Percentiles rank a stretch among this genome's conserved stretches.
Evolutionary conservation across 441 rosid species (phyloP).

Genomic region (Isatis lusitanica): DNA sequence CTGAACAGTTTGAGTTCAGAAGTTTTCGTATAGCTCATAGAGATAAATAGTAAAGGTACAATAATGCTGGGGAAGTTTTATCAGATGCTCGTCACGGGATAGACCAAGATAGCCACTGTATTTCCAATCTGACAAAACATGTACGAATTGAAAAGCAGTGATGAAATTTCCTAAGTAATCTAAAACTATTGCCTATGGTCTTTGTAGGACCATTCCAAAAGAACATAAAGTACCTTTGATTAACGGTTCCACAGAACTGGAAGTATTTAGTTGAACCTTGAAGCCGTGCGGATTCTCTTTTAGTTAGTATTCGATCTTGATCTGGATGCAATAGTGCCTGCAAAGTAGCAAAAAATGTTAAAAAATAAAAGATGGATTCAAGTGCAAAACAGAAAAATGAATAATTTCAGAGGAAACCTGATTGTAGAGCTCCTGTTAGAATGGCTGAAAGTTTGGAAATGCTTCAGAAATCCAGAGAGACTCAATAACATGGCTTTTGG

Average conservation of each 20-base stretch:
- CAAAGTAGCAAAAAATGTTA: constrained; percentile 13
- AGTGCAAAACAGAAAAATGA: not conserved
- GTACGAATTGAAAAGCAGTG: not conserved
- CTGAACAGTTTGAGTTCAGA: constrained; percentile 3
- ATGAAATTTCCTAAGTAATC: constrained; percentile 10
- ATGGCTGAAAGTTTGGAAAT: constrained; percentile 44
- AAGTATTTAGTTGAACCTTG: constrained; percentile 98
- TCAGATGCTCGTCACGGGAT: constrained; percentile 48
- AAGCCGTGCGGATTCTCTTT: constrained; percentile 84
- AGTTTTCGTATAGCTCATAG: not conserved
- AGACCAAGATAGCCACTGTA: constrained; percentile 72
- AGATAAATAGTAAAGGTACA: not conserved
- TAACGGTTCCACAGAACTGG: constrained; percentile 70
- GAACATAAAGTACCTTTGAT: constrained; percentile 49
- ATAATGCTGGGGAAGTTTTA: constrained; percentile 55
- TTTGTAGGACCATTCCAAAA: not conserved
- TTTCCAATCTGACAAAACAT: constrained; percentile 93
- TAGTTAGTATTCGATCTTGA: constrained; percentile 85
- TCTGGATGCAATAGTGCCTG: constrained; percentile 84
- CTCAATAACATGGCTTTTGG: not conserved
- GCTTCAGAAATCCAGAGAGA: constrained; percentile 5
- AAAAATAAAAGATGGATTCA: not conserved
- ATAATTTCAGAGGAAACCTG: constrained; percentile 48
- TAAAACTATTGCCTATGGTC: not conserved
- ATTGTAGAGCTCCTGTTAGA: constrained; percentile 57